Base-by-base conservation (phyloP, 257 asterid genomes). In the Eustoma russellianum region DNA sequence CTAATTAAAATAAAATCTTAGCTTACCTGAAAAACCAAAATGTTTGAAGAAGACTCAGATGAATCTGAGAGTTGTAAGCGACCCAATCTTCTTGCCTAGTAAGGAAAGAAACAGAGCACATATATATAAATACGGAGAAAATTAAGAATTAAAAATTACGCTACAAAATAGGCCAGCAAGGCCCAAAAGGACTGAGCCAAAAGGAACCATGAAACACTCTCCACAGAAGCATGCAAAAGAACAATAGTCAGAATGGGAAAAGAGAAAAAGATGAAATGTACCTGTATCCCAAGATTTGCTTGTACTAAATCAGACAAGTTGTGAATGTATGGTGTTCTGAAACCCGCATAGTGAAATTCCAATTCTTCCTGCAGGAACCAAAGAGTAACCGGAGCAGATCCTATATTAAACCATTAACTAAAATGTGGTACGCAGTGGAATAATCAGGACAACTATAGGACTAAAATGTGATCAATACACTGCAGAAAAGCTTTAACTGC, bases 241-340 rank as follows among this genome's bases (percentile, higher is more conserved):
- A 5, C 11, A 46, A 69, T 17, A 45, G 50, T 5, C 28, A 12
- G 13, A 11, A 13, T 19, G 49, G 15, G 17, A 61, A 33, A 35
- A 13, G 48, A 18, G 35, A 44, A 50, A 57, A 24, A 41, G 43
- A 6, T 41, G 24, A 46, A 49, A 11, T 13, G 24, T 48, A 91
- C 96, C 80, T 88, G 86, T 71, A 66, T 63, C 48, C 78, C 98
- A 67, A 92, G 83, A 77, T 92, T 76, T 64, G 66, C 61, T 69
- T 72, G 90, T 74, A 88, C 97, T 60, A 88, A 93, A 50, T 92
- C 99, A n/a, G 97, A 82, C 70, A 92, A 65, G 81, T 92, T 92
- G 70, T 92, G 99, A 69, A 81, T 73, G 73, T 85, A 83, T 44
- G 68, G 76, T 2, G 94, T 83, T 76, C 53, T 80, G 79, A 88